Evolutionary conservation across 768 basidiomycete species (phyloP).

Genomic region (Daedaleopsis nitida): DNA sequence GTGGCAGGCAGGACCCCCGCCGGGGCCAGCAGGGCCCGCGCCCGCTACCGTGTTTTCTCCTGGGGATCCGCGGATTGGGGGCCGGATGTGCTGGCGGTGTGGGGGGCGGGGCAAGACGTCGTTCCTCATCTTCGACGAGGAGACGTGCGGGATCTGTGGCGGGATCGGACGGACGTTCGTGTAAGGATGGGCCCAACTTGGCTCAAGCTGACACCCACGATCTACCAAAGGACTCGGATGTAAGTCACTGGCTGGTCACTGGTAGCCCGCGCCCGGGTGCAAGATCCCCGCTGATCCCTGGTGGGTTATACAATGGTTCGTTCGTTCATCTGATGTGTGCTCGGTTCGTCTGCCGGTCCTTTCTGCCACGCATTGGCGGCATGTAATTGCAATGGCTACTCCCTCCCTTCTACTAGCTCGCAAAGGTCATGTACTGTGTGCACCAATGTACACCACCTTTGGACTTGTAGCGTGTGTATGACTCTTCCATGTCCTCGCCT

Average conservation of each 20-base stretch:
- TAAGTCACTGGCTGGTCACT: not conserved
- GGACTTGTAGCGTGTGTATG: no score
- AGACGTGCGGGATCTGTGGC: slow-evolving; percentile 56
- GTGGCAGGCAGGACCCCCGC: slow-evolving; percentile 2
- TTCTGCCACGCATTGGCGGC: no score
- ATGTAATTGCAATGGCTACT: no score
- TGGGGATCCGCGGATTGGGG: slow-evolving; percentile 74
- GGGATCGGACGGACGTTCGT: slow-evolving; percentile 58
- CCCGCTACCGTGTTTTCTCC: slow-evolving; percentile 43
- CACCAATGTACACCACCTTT: no score
- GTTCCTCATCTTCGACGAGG: slow-evolving; percentile 55
- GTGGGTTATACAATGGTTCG: not conserved
- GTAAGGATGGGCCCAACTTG: no score
- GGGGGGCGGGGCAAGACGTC: slow-evolving; percentile 55
- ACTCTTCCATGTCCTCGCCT: no score
- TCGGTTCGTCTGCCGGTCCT: no score
- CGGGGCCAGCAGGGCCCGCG: slow-evolving; percentile 24
- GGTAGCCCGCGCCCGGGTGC: no score
- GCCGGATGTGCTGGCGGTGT: slow-evolving; percentile 65
- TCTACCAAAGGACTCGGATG: not conserved
- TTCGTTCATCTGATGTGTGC: no score
- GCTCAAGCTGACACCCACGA: not conserved
- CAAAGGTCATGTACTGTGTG: no score
- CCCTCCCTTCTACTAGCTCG: no score
- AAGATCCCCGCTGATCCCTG: not conserved